phyloP scores from a whole-genome alignment of 164 flowering plant species.

The Platanus orientalis region DNA sequence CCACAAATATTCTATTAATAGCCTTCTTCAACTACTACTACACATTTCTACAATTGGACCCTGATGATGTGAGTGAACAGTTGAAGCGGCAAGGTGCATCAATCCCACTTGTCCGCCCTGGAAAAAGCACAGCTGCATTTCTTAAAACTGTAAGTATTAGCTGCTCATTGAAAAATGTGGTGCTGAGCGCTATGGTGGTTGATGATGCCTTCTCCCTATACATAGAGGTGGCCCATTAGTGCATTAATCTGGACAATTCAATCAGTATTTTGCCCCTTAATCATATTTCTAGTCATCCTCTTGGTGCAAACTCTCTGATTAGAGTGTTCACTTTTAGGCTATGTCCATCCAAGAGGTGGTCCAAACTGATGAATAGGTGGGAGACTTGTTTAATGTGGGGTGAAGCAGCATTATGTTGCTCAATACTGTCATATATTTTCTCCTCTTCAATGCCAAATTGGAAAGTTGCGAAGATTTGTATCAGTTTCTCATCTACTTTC shows the following conservation, averaged over 20 bases:
- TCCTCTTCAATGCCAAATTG: background rate
- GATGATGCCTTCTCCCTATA: background rate
- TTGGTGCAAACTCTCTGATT: background rate
- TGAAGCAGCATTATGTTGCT: background rate
- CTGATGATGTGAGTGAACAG: constrained; percentile 97
- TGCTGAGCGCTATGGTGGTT: background rate
- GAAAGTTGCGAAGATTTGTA: too few species aligned
- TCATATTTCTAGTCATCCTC: background rate
- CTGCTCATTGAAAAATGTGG: background rate
- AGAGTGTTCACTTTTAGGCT: background rate
- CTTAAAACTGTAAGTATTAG: constrained; percentile 61
- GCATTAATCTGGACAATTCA: background rate
- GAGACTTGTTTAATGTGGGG: background rate
- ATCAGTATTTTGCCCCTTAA: background rate
- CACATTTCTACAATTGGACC: constrained; percentile 97
- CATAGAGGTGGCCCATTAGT: background rate
- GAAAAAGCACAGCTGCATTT: constrained; percentile 89
- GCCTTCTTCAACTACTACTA: constrained; percentile 99
- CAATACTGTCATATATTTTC: background rate
- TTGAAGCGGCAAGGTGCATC: constrained; percentile 99
- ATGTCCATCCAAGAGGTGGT: background rate
- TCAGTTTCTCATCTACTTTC: too few species aligned
- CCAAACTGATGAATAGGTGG: background rate
- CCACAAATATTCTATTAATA: constrained; percentile 82
- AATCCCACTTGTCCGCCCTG: constrained; percentile 95